phyloP scores from a whole-genome alignment of 306 rosid species.

The Cucumis hystrix region DNA sequence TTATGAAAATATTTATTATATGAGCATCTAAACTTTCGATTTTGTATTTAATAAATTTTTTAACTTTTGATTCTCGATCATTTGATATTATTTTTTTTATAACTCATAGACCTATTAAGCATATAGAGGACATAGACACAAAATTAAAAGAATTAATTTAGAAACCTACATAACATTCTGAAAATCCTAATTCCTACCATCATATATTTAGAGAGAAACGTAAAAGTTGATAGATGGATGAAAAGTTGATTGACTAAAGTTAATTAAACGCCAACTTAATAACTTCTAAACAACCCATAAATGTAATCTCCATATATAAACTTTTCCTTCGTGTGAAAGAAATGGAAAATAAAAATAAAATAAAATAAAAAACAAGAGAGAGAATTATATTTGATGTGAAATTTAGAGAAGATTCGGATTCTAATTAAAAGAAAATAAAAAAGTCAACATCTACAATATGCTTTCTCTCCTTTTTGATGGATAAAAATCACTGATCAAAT shows the following conservation, averaged over 20 bases:
- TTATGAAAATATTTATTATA: too few species aligned
- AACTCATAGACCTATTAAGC: too few species aligned
- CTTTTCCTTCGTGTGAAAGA: background rate
- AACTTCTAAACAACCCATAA: background rate
- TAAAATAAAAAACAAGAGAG: background rate
- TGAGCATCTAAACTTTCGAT: too few species aligned
- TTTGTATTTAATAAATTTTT: background rate
- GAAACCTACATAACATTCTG: too few species aligned
- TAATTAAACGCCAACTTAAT: background rate
- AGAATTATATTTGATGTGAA: background rate
- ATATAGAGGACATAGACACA: too few species aligned
- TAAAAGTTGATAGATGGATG: too few species aligned
- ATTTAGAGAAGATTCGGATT: background rate
- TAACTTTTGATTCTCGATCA: background rate
- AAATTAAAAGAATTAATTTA: too few species aligned
- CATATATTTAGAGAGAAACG: too few species aligned
- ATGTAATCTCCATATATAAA: background rate
- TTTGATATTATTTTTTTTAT: too few species aligned
- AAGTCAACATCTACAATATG: slow-evolving; percentile 1
- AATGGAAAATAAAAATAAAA: too few species aligned
- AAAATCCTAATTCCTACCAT: too few species aligned
- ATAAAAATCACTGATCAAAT: background rate
- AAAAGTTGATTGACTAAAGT: too few species aligned
- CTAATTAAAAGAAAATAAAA: background rate
- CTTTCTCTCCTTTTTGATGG: background rate